These are phyloP conservation scores for Cornus kousa DNA, from an alignment of 148 eudicot species.

Conservation along the genomic window DNA sequence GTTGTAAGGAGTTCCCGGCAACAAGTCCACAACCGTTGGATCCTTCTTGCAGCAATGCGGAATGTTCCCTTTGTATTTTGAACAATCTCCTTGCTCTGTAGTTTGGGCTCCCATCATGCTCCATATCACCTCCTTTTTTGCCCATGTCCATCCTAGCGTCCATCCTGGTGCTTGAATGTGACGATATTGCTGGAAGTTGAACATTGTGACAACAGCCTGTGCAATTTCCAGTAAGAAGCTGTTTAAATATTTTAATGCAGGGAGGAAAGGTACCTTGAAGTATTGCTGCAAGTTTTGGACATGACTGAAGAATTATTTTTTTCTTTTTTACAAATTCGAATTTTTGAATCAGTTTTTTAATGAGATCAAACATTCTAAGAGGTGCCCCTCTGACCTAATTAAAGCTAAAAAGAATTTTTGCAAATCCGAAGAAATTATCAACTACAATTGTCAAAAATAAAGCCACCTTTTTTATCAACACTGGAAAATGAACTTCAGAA, in stretches of 20 bases:
- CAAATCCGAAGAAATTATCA: background rate
- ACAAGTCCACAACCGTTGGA: conserved; percentile 52
- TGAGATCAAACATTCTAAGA: background rate
- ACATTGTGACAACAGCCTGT: conserved; percentile 55
- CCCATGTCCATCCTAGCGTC: conserved; percentile 72
- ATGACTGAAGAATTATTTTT: background rate
- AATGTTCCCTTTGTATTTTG: conserved; percentile 39
- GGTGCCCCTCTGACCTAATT: background rate
- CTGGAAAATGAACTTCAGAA: background rate
- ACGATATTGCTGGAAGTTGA: conserved; percentile 60
- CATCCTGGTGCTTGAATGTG: conserved; percentile 62
- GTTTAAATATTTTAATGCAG: background rate
- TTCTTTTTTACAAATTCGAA: background rate
- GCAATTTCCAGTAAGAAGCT: background rate
- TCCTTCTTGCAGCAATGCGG: conserved; percentile 59
- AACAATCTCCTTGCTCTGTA: conserved; percentile 65
- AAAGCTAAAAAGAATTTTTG: background rate
- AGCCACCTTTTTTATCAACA: background rate
- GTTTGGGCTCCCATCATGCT: conserved; percentile 61
- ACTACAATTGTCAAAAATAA: background rate
- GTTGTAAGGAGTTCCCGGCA: conserved; percentile 60
- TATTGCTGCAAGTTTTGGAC: background rate
- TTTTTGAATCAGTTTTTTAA: background rate
- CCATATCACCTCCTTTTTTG: conserved; percentile 67
- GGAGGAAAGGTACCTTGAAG: background rate